Conservation (phyloP, 257 asterid species). For the Nicotiana tabacum region DNA sequence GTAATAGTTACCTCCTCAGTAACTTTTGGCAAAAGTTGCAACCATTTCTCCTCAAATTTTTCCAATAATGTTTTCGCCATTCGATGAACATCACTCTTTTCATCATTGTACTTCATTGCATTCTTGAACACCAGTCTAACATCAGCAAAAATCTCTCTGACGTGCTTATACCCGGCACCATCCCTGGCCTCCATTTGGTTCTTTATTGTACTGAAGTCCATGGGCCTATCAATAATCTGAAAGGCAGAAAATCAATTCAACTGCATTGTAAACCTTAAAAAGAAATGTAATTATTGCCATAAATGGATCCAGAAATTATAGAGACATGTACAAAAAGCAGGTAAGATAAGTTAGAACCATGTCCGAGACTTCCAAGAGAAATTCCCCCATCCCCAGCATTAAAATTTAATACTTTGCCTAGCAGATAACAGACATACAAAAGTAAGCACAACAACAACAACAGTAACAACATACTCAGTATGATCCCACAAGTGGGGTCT, state of each 20-base stretch:
- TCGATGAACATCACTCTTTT: constrained; percentile 70
- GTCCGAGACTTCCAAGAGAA: background rate
- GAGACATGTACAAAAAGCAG: background rate
- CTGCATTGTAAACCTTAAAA: background rate
- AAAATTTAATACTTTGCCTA: background rate
- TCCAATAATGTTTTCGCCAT: constrained; percentile 69
- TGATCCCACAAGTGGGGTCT: no score
- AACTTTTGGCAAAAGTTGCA: constrained; percentile 82
- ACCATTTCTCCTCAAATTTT: constrained; percentile 95
- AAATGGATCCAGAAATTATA: background rate
- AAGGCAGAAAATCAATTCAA: constrained; percentile 15
- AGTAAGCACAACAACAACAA: background rate
- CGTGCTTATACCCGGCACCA: constrained; percentile 89
- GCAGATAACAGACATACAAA: background rate
- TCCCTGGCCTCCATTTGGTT: constrained; percentile 97
- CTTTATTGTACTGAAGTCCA: constrained; percentile 96
- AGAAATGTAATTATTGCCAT: background rate
- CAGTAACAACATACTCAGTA: no score
- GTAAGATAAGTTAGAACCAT: background rate
- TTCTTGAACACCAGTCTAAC: constrained; percentile 68
- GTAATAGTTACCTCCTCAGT: constrained; percentile 62
- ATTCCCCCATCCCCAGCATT: background rate
- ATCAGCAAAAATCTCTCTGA: constrained; percentile 78
- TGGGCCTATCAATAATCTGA: constrained; percentile 97
- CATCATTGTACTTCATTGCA: constrained; percentile 93